A percentile compares a stretch with the other conserved stretches of the same genome.
Evolutionary conservation across 139 green algal species (phyloP).

Genomic region (Coccomyxa sp.): DNA sequence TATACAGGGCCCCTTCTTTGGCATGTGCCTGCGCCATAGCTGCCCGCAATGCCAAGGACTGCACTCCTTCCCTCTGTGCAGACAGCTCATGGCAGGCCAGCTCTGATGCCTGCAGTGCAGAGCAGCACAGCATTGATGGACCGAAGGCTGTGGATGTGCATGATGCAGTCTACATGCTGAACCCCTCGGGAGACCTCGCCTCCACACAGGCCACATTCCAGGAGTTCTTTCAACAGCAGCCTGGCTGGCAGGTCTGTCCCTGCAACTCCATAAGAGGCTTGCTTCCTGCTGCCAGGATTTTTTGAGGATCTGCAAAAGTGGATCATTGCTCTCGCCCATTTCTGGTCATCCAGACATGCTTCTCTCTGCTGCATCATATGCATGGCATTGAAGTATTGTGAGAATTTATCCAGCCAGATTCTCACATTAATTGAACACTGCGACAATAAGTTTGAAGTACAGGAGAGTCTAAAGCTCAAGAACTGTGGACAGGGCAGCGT

Average conservation of each 20-base stretch:
- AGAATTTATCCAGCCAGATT: too few relatives aligned
- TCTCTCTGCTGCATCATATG: background rate
- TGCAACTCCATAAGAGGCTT: background rate
- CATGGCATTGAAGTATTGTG: background rate
- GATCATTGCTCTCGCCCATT: background rate
- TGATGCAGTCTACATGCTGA: constrained; percentile 75
- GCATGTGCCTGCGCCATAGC: constrained; percentile 11
- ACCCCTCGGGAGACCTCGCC: constrained; percentile 78
- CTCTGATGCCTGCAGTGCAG: background rate
- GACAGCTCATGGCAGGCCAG: background rate
- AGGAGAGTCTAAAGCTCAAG: too few relatives aligned
- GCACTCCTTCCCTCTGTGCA: background rate
- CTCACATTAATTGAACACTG: too few relatives aligned
- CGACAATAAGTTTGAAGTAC: too few relatives aligned
- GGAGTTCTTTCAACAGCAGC: constrained; percentile 49
- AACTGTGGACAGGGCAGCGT: constrained; percentile 46
- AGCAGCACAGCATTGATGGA: background rate
- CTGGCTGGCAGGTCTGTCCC: constrained; percentile 59
- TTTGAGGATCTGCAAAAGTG: background rate
- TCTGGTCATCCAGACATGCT: background rate
- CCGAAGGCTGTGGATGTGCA: constrained; percentile 23
- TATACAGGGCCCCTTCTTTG: constrained; percentile 15
- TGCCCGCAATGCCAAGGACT: background rate
- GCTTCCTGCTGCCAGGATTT: background rate
- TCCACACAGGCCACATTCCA: constrained; percentile 78